Conservation (phyloP, 768 basidiomycete genomes). For the Termitomyces sp. region DNA sequence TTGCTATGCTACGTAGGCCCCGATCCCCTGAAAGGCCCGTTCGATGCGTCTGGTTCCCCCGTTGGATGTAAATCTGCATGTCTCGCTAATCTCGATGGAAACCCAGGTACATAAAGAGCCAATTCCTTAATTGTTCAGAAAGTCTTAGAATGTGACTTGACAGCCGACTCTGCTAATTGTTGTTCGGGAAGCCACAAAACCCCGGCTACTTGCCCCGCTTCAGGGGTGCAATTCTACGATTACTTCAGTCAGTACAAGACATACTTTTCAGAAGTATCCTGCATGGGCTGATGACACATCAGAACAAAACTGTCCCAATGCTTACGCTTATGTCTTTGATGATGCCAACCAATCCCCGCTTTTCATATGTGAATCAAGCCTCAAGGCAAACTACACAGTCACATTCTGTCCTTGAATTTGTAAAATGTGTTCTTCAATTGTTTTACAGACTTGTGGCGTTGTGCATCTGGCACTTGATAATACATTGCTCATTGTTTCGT, state of each 20-base stretch:
- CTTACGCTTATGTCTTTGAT: not conserved
- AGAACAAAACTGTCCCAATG: not conserved
- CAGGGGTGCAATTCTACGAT: conserved; percentile 25
- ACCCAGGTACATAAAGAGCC: conserved; percentile 16
- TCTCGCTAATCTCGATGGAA: conserved; percentile 30
- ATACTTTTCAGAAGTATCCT: not conserved
- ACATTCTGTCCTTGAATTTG: not conserved
- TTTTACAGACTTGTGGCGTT: too few relatives aligned
- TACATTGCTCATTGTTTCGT: too few relatives aligned
- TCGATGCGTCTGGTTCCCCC: conserved; percentile 41
- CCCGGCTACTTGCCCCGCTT: conserved; percentile 33
- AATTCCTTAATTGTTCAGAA: not conserved
- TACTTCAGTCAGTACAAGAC: conserved; percentile 24
- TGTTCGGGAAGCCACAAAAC: conserved; percentile 33
- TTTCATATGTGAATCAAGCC: not conserved
- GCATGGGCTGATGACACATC: not conserved
- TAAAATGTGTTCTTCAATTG: too few relatives aligned
- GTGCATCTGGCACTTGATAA: too few relatives aligned
- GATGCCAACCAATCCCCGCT: not conserved
- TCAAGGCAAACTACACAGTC: not conserved
- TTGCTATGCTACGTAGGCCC: too few relatives aligned
- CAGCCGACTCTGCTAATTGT: conserved; percentile 34
- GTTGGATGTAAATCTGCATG: conserved; percentile 59
- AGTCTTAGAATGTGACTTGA: not conserved
- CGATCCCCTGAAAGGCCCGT: conserved; percentile 42